Conservation (phyloP, 2,329 filamentous ascomycete species). For the Stagonosporopsis rhizophila region DNA sequence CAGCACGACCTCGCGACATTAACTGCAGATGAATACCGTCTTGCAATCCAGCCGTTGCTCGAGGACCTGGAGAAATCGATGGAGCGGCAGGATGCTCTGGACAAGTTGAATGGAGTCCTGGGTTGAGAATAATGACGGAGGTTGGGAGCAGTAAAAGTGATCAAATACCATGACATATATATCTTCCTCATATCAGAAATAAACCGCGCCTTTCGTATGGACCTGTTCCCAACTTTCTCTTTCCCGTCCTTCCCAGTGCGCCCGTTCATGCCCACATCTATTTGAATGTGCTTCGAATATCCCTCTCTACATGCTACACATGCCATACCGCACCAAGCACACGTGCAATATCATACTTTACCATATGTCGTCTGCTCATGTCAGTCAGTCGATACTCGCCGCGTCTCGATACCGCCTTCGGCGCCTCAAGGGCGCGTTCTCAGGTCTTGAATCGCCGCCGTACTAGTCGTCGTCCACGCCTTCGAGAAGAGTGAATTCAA, state of each 20-base stretch:
- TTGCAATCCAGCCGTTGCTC: background rate
- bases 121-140: no score
- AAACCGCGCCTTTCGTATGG: slow-evolving; percentile 11
- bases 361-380: background rate
- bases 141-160: no score
- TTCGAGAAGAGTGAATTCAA: slow-evolving; percentile 89
- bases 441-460: slow-evolving; percentile 3
- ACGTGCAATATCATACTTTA: background rate
- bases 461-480: slow-evolving; percentile 65
- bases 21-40: background rate
- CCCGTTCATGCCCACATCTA: slow-evolving; percentile 2
- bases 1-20: background rate
- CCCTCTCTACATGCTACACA: background rate
- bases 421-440: background rate
- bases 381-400: background rate
- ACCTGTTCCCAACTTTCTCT: background rate
- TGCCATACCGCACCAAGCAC: no score
- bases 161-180: background rate
- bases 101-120: background rate
- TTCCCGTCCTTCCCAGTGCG: slow-evolving; percentile 4
- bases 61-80: background rate
- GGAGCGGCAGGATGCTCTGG: background rate
- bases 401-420: background rate
- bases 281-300: background rate
- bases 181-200: slow-evolving; percentile 8